Evolutionary conservation across 257 asterid genomes (phyloP).

Genomic region (Scutellaria barbata): DNA sequence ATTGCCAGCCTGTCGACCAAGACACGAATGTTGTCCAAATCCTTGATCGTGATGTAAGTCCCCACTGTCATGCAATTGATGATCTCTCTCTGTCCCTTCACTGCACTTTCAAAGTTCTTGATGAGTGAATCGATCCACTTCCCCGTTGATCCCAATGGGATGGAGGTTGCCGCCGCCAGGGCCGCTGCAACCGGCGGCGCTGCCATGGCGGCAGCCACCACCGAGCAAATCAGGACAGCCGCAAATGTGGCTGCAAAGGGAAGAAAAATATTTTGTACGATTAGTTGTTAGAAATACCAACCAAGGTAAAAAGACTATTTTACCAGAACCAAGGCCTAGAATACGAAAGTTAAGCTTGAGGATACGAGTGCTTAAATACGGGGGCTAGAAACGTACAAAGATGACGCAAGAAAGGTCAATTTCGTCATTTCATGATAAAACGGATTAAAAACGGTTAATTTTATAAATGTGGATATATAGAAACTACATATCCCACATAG

Average conservation of each 20-base stretch:
- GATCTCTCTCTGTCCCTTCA: slow-evolving; percentile 60
- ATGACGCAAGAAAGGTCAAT: no score
- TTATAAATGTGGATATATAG: no score
- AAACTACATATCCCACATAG: no score
- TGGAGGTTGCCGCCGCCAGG: slow-evolving; percentile 63
- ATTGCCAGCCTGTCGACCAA: slow-evolving; percentile 47
- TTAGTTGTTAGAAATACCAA: background rate
- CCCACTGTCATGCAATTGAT: slow-evolving; percentile 53
- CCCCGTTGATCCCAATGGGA: slow-evolving; percentile 68
- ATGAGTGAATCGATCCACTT: slow-evolving; percentile 63
- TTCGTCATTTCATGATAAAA: no score
- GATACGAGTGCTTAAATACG: background rate
- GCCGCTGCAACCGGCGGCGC: slow-evolving; percentile 74
- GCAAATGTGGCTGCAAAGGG: slow-evolving; percentile 58
- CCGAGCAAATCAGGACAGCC: slow-evolving; percentile 66
- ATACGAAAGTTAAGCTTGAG: no score
- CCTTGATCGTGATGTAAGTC: slow-evolving; percentile 53
- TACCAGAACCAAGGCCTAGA: no score
- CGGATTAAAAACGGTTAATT: no score
- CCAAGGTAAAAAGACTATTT: background rate
- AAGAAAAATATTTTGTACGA: background rate
- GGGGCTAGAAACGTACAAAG: no score
- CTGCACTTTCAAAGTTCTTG: slow-evolving; percentile 51
- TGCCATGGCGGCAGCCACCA: slow-evolving; percentile 78
- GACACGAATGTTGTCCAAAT: slow-evolving; percentile 53